Percentiles rank a stretch among this genome's conserved stretches.
Conservation (phyloP, 108 stramenopile genomes). For the Epipyxis sp. region DNA sequence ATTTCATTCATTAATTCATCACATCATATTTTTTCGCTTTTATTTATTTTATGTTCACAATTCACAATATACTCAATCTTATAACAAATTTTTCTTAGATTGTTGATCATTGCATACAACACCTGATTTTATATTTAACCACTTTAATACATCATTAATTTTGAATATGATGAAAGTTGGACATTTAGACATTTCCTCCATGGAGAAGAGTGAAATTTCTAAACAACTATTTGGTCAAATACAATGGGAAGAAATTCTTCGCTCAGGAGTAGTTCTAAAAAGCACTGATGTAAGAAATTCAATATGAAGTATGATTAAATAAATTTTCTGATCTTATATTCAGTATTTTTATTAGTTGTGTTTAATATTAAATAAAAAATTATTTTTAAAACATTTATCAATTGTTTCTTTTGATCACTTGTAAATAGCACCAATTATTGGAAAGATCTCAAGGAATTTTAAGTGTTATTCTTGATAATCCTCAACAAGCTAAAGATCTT, state of each 20-base stretch:
- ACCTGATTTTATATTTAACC: too few species aligned
- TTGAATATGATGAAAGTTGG: background rate
- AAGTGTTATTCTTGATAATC: background rate
- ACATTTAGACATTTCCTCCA: conserved; percentile 15
- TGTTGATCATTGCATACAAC: too few species aligned
- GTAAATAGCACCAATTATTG: conserved; percentile 32
- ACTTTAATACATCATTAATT: background rate
- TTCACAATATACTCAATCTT: too few species aligned
- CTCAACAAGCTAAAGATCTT: conserved; percentile 5
- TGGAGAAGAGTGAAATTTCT: conserved; percentile 13
- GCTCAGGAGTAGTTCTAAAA: background rate
- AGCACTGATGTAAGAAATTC: conserved; percentile 15
- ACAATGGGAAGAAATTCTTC: conserved; percentile 13
- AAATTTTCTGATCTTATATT: too few species aligned
- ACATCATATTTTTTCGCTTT: too few species aligned
- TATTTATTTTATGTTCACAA: too few species aligned
- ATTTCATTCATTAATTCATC: too few species aligned
- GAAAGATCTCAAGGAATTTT: conserved; percentile 26
- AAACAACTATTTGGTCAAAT: conserved; percentile 2
- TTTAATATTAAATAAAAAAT: too few species aligned
- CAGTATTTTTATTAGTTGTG: too few species aligned
- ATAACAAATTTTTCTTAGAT: too few species aligned
- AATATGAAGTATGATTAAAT: background rate
- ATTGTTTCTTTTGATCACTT: background rate
- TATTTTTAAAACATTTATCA: too few species aligned